Conservation (phyloP, 441 rosid genomes). For the Bruguiera hainesii region DNA sequence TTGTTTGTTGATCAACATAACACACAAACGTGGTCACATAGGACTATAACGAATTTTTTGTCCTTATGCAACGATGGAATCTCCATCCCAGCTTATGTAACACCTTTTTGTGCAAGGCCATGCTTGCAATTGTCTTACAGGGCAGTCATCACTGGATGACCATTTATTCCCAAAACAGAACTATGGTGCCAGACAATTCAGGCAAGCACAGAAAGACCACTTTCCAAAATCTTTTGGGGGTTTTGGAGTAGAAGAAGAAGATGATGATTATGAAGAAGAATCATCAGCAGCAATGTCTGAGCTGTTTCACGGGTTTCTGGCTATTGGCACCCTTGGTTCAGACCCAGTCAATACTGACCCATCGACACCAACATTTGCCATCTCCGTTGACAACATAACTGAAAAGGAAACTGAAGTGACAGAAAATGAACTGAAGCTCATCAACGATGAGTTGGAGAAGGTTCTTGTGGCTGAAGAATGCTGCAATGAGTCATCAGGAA, state of each 20-base stretch:
- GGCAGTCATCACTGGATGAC: slow-evolving; percentile 56
- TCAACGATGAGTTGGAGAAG: slow-evolving; percentile 71
- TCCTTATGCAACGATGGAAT: slow-evolving; percentile 8
- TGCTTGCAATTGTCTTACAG: slow-evolving; percentile 54
- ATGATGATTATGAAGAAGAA: slow-evolving; percentile 48
- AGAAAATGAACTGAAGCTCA: slow-evolving; percentile 67
- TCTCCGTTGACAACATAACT: slow-evolving; percentile 61
- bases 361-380: slow-evolving; percentile 64
- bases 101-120: slow-evolving; percentile 38
- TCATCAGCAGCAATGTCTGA: slow-evolving; percentile 51
- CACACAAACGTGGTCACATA: not conserved
- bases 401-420: slow-evolving; percentile 71
- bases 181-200: slow-evolving; percentile 38
- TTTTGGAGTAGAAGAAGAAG: slow-evolving; percentile 48
- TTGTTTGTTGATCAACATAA: not conserved
- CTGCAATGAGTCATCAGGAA: slow-evolving; percentile 61
- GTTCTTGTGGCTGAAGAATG: slow-evolving; percentile 60
- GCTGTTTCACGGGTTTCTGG: slow-evolving; percentile 74
- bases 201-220: slow-evolving; percentile 40
- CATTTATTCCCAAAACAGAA: slow-evolving; percentile 47
- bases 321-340: slow-evolving; percentile 76
- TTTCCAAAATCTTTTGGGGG: slow-evolving; percentile 55
- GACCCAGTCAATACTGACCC: slow-evolving; percentile 46
- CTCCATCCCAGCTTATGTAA: slow-evolving; percentile 15
- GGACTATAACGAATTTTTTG: not conserved